Percentiles rank a stretch among this genome's conserved stretches.
Evolutionary conservation across 23 red algal genomes (phyloP).

Genomic region (Gracilaria domingensis): DNA sequence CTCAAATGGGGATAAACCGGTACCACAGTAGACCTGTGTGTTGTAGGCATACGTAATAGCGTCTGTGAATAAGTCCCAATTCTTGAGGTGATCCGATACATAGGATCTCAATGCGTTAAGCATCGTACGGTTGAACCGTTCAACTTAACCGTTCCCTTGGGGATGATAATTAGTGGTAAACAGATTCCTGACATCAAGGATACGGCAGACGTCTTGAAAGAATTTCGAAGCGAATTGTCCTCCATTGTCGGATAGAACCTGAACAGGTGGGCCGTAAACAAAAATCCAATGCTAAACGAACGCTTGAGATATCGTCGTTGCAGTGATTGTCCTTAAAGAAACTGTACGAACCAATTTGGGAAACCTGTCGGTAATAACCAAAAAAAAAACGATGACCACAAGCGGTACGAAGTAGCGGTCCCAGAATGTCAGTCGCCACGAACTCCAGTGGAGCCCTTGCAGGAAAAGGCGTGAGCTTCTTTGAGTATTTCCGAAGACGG

Average conservation of each 20-base stretch:
- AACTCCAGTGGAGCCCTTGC: too few species aligned
- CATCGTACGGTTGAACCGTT: slow-evolving; percentile 26
- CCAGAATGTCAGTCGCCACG: too few species aligned
- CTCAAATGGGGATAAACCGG: background rate
- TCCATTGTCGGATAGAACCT: slow-evolving; percentile 17
- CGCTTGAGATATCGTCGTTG: too few species aligned
- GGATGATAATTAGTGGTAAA: slow-evolving; percentile 28
- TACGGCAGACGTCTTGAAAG: slow-evolving; percentile 24
- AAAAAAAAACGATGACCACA: too few species aligned
- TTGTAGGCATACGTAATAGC: background rate
- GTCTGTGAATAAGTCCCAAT: background rate
- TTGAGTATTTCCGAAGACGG: too few species aligned
- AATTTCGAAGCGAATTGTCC: slow-evolving; percentile 21
- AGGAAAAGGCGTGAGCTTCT: too few species aligned
- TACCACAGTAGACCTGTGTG: background rate
- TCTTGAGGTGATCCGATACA: background rate
- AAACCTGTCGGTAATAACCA: too few species aligned
- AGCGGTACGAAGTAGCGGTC: too few species aligned
- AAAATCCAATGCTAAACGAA: background rate
- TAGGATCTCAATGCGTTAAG: background rate
- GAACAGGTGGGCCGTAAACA: background rate
- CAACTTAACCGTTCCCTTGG: slow-evolving; percentile 22
- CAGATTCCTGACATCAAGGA: background rate
- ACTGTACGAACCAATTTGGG: too few species aligned
- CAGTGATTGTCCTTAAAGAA: background rate